A percentile compares a stretch with the other conserved stretches of the same genome.
Conservation (phyloP, 257 asterid species). For the Scutellaria baicalensis region DNA sequence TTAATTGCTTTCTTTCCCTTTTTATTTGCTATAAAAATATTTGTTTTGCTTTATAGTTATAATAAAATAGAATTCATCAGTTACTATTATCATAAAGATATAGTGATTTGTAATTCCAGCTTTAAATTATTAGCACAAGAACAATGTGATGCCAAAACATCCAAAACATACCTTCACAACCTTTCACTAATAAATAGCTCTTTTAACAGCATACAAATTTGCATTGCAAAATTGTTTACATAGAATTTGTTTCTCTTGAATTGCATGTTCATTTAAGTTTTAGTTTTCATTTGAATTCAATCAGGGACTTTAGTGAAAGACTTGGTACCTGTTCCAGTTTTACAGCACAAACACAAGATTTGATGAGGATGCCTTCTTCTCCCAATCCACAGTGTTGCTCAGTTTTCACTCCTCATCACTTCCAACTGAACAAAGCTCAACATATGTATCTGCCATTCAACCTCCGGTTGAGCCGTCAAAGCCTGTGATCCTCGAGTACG, state of each 20-base stretch:
- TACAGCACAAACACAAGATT: not conserved
- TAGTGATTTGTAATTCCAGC: too few species aligned
- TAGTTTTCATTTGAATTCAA: not conserved
- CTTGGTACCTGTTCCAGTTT: not conserved
- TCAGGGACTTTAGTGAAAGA: not conserved
- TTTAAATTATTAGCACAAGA: too few species aligned
- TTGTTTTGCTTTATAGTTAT: too few species aligned
- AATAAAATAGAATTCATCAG: too few species aligned
- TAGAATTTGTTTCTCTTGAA: too few species aligned
- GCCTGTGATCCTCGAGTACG: not conserved
- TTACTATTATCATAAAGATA: too few species aligned
- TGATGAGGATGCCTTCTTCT: not conserved
- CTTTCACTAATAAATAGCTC: not conserved
- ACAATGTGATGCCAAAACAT: not conserved
- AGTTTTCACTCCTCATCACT: not conserved
- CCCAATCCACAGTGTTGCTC: not conserved
- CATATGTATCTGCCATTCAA: not conserved
- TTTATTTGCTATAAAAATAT: too few species aligned
- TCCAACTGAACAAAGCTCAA: not conserved
- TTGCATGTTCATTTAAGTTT: not conserved
- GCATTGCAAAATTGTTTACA: not conserved
- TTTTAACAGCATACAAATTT: not conserved
- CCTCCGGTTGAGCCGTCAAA: slow-evolving; percentile 7
- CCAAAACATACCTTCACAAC: not conserved
- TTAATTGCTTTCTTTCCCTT: too few species aligned